Percentiles rank a stretch among this genome's conserved stretches.
Evolutionary conservation across 345 rosid genomes (phyloP).

Genomic region (Dovyalis caffra): DNA sequence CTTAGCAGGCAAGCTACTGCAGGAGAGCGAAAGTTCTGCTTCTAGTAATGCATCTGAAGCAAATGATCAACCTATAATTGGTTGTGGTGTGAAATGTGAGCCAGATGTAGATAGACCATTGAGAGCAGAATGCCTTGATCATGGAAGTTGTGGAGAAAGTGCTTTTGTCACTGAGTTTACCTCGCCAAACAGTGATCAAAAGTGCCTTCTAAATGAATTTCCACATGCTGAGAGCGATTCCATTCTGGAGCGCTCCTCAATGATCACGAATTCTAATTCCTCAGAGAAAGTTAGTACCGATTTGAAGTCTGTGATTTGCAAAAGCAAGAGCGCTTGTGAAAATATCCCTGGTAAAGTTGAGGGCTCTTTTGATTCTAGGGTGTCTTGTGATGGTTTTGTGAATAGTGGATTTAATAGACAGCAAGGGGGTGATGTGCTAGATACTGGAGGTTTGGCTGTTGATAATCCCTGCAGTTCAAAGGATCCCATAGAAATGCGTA

Average conservation of each 20-base stretch:
- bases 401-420: conserved; percentile 30
- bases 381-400: conserved; percentile 26
- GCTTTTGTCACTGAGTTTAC: conserved; percentile 25
- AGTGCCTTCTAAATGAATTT: conserved; percentile 26
- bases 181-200: conserved; percentile 28
- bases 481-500: conserved; percentile 33
- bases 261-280: conserved; percentile 27
- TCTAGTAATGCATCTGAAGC: conserved; percentile 67
- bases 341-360: conserved; percentile 22
- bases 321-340: conserved; percentile 20
- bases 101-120: conserved; percentile 35
- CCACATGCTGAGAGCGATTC: conserved; percentile 34
- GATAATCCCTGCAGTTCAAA: conserved; percentile 30
- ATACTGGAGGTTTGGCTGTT: conserved; percentile 32
- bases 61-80: conserved; percentile 39
- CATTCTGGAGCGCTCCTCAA: conserved; percentile 29
- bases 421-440: conserved; percentile 27
- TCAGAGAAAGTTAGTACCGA: conserved; percentile 25
- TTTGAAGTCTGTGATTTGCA: conserved; percentile 30
- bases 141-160: conserved; percentile 43
- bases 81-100: conserved; percentile 37
- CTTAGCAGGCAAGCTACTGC: conserved; percentile 75
- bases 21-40: conserved; percentile 80
- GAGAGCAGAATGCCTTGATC: conserved; percentile 46
- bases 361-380: conserved; percentile 34